Conservation (phyloP, 2,329 filamentous ascomycete genomes). For the Arthrobotrys megalospora region DNA sequence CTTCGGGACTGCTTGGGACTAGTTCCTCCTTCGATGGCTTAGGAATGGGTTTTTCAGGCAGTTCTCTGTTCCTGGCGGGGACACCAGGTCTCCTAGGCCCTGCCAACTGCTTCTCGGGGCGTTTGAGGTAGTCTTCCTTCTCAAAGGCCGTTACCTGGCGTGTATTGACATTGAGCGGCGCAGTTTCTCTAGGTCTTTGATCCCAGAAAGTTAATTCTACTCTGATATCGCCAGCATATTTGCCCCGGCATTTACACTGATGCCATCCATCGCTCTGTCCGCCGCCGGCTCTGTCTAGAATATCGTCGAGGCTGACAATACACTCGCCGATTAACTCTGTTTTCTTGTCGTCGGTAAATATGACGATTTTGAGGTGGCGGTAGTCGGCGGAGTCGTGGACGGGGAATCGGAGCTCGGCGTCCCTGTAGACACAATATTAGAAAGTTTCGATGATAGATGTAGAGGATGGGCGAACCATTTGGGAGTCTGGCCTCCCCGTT, state of each 20-base stretch:
- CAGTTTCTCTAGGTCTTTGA: slow-evolving; percentile 80
- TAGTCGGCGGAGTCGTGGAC: slow-evolving; percentile 98
- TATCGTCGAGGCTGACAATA: slow-evolving; percentile 85
- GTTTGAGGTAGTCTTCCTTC: slow-evolving; percentile 57
- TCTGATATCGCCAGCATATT: slow-evolving; percentile 94
- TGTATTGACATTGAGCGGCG: slow-evolving; percentile 51
- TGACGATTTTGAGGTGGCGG: slow-evolving; percentile 91
- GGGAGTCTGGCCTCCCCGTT: slow-evolving; percentile 93
- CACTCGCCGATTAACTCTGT: slow-evolving; percentile 96
- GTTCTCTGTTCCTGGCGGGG: slow-evolving; percentile 35
- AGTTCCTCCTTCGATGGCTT: slow-evolving; percentile 44
- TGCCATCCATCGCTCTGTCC: slow-evolving; percentile 98
- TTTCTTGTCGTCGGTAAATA: slow-evolving; percentile 99
- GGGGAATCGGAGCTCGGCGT: slow-evolving; percentile 94
- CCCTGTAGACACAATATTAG: slow-evolving; percentile 73
- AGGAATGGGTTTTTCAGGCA: slow-evolving; percentile 41
- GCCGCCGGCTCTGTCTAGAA: slow-evolving; percentile 83
- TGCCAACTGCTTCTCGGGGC: slow-evolving; percentile 48
- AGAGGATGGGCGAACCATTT: slow-evolving; percentile 78
- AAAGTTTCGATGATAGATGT: slow-evolving; percentile 4
- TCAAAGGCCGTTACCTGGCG: slow-evolving; percentile 55
- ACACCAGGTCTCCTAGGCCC: slow-evolving; percentile 52
- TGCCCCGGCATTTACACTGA: slow-evolving; percentile 85
- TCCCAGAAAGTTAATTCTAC: slow-evolving; percentile 98
- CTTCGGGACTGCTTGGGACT: slow-evolving; percentile 33